Conservation (phyloP, 75 land plant species). For the Cunninghamia lanceolata region DNA sequence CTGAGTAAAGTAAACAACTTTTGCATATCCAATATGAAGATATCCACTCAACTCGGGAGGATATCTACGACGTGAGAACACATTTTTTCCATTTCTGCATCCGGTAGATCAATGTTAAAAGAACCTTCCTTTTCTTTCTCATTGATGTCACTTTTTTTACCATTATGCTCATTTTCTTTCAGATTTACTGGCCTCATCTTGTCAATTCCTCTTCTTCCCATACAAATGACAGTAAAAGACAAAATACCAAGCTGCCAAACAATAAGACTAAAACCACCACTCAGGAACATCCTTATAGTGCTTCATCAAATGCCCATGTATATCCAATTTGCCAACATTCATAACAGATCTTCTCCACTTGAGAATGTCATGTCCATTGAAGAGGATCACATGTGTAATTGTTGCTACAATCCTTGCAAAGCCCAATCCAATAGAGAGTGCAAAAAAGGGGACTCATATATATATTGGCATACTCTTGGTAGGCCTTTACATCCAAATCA, state of each 20-base stretch:
- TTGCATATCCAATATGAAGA: too few species aligned
- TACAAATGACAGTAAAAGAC: slow-evolving; percentile 47
- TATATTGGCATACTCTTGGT: slow-evolving; percentile 62
- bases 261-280: slow-evolving; percentile 68
- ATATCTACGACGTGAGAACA: too few species aligned
- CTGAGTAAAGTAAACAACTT: too few species aligned
- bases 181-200: too few species aligned
- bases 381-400: slow-evolving; percentile 73
- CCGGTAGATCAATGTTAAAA: too few species aligned
- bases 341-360: slow-evolving; percentile 69
- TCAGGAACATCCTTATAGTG: slow-evolving; percentile 73
- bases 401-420: slow-evolving; percentile 80
- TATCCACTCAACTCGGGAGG: too few species aligned
- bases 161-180: too few species aligned
- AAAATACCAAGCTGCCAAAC: slow-evolving; percentile 42
- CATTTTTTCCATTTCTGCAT: too few species aligned
- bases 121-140: too few species aligned
- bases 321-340: slow-evolving; percentile 53
- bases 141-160: too few species aligned
- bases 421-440: slow-evolving; percentile 69
- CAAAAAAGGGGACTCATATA: slow-evolving; percentile 79
- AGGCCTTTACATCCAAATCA: slow-evolving; percentile 62
- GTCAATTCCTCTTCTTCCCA: too few species aligned
- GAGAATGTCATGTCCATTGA: slow-evolving; percentile 79
- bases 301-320: slow-evolving; percentile 77